Base-by-base conservation (phyloP, 352 stramenopile species). In the Phytopythium helicoides region DNA sequence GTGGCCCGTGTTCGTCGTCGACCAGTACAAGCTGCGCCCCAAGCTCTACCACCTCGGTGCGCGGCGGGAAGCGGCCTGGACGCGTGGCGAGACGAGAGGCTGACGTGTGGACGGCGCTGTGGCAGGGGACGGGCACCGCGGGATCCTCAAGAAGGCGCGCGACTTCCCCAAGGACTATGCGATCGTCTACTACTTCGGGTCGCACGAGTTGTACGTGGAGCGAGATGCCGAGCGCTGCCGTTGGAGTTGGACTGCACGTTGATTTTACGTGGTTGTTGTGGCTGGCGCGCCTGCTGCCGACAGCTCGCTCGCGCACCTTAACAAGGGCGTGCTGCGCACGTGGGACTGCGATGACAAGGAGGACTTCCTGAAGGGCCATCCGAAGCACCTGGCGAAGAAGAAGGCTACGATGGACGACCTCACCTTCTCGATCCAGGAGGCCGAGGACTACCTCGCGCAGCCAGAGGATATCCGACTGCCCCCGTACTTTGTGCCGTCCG, bases 1-100 rank as follows among this genome's bases (percentile, higher is more conserved):
- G 84, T 94, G 84, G 84, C 84, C 84, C 47, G 81, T 92, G 54
- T 92, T 88, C 67, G 71, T 94, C 49, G 92, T 81, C 50, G 84
- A 94, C 67, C 68, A 82, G 41, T 71, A 61, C 34, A 91, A 89
- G 67, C 71, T 94, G 46, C 84, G 84, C 0, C 58, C 71, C 0
- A 84, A 76, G 3, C 68, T 93, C 41, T 64, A 91, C 38, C 25
- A 73, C 8, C 69, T 93, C 48, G 73, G 76, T 87, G 59, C 54
- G 60, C 51, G 33, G n/a, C n/a, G n/a, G n/a, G n/a, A n/a, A n/a
- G n/a, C n/a, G n/a, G n/a, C n/a, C n/a, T n/a, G n/a, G n/a, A n/a
- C n/a, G n/a, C n/a, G n/a, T n/a, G n/a, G n/a, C n/a, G n/a, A n/a
- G n/a, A n/a, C n/a, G n/a, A n/a, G n/a, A n/a, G n/a, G n/a, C n/a